Conservation (phyloP, 2,329 filamentous ascomycete species). For the Diaporthe australafricana region DNA sequence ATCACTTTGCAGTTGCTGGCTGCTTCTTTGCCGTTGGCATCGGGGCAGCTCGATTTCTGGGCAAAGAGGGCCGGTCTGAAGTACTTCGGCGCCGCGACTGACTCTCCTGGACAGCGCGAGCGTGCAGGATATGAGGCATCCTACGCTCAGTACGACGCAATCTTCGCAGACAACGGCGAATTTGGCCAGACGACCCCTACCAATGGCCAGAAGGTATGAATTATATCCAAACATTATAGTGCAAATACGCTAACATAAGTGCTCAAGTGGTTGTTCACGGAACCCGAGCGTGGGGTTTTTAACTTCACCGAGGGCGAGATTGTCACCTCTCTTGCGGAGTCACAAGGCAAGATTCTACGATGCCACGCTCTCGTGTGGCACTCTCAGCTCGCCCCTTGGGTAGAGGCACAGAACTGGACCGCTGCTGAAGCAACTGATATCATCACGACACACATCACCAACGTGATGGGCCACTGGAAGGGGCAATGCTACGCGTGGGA, state of each 20-base stretch:
- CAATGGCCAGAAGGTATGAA: slow-evolving; percentile 64
- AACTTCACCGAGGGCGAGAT: slow-evolving; percentile 70
- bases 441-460: slow-evolving; percentile 64
- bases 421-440: slow-evolving; percentile 61
- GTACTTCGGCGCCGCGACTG: slow-evolving; percentile 74
- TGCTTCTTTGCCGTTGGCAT: slow-evolving; percentile 44
- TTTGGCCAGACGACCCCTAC: slow-evolving; percentile 73
- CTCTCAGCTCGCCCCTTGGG: slow-evolving; percentile 64
- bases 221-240: too few relatives aligned
- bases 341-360: slow-evolving; percentile 60
- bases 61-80: slow-evolving; percentile 64
- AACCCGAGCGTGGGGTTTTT: slow-evolving; percentile 69
- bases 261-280: slow-evolving; percentile 53
- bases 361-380: slow-evolving; percentile 67
- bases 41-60: slow-evolving; percentile 57
- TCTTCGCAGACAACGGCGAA: slow-evolving; percentile 64
- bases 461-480: slow-evolving; percentile 59
- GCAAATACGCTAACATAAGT: too few relatives aligned
- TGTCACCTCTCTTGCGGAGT: slow-evolving; percentile 55
- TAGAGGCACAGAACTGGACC: slow-evolving; percentile 58
- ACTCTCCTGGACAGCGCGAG: slow-evolving; percentile 55
- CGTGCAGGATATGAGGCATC: slow-evolving; percentile 58
- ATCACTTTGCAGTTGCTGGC: slow-evolving; percentile 44
- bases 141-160: slow-evolving; percentile 65
- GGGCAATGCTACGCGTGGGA: slow-evolving; percentile 67